Evolutionary conservation across 768 basidiomycete genomes (phyloP).

Genomic region (Artomyces pyxidatus): DNA sequence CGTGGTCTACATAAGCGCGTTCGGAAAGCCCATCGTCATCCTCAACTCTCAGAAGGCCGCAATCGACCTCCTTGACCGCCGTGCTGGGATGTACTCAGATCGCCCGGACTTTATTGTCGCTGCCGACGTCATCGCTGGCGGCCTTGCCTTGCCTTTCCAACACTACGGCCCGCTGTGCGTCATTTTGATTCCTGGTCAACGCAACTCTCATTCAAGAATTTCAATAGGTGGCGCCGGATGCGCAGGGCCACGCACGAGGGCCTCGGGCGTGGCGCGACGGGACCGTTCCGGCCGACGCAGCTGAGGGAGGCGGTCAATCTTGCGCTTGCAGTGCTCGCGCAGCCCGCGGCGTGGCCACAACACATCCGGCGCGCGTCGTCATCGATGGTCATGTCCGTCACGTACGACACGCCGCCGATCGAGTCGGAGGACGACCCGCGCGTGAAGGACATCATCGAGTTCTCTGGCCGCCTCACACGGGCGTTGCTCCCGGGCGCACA

Average conservation of each 20-base stretch:
- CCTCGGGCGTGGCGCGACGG: background rate
- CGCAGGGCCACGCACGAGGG: background rate
- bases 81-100: constrained; percentile 3
- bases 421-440: constrained; percentile 1
- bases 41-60: constrained; percentile 3
- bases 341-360: background rate
- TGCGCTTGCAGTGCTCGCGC: background rate
- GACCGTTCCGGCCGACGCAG: background rate
- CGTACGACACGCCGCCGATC: constrained; percentile 3
- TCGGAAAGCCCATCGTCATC: constrained; percentile 1
- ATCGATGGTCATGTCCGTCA: constrained; percentile 1
- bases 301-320: constrained; percentile 2
- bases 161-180: background rate
- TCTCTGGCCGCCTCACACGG: background rate
- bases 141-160: background rate
- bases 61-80: constrained; percentile 1
- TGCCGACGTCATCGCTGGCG: background rate
- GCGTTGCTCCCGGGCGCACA: constrained; percentile 13
- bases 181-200: background rate
- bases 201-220: no score
- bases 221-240: constrained; percentile 4
- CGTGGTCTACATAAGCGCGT: constrained; percentile 1
- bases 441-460: background rate
- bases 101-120: constrained; percentile 1
- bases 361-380: constrained; percentile 2